Conservation (phyloP, 768 basidiomycete species). For the Tylopilus balloui region DNA sequence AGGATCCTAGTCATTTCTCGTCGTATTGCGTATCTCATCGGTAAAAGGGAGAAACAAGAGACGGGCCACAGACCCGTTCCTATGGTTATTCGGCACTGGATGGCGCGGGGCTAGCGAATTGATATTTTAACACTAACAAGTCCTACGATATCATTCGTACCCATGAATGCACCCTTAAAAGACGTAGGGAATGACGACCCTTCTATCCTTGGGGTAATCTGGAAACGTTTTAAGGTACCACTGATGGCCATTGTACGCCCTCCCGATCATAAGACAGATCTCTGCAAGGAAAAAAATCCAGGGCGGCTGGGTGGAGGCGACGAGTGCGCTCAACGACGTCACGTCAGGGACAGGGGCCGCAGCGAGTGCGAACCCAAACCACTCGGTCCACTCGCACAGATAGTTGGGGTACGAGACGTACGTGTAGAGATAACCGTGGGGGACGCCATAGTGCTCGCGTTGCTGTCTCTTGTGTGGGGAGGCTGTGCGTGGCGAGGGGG, state of each 20-base stretch:
- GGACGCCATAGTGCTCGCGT: conserved; percentile 68
- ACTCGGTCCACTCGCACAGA: conserved; percentile 93
- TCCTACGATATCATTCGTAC: background rate
- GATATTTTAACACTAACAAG: background rate
- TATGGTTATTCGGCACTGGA: no score
- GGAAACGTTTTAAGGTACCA: conserved; percentile 84
- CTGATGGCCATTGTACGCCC: conserved; percentile 73
- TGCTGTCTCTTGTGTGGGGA: conserved; percentile 22
- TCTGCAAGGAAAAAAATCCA: conserved; percentile 78
- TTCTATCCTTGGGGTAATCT: conserved; percentile 77
- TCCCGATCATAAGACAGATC: conserved; percentile 71
- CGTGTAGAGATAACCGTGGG: conserved; percentile 69
- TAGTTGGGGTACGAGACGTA: conserved; percentile 92
- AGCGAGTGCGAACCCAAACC: conserved; percentile 82
- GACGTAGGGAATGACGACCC: conserved; percentile 75
- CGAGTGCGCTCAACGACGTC: conserved; percentile 36
- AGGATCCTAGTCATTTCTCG: no score
- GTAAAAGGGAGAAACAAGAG: no score
- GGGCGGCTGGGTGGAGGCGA: conserved; percentile 55
- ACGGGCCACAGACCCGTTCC: no score
- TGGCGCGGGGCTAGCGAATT: background rate
- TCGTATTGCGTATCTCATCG: no score
- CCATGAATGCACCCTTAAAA: conserved; percentile 35
- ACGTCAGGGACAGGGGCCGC: conserved; percentile 47
- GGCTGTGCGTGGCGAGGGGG: conserved; percentile 21